Conservation (phyloP, 306 rosid species). For the Fagus crenata region DNA sequence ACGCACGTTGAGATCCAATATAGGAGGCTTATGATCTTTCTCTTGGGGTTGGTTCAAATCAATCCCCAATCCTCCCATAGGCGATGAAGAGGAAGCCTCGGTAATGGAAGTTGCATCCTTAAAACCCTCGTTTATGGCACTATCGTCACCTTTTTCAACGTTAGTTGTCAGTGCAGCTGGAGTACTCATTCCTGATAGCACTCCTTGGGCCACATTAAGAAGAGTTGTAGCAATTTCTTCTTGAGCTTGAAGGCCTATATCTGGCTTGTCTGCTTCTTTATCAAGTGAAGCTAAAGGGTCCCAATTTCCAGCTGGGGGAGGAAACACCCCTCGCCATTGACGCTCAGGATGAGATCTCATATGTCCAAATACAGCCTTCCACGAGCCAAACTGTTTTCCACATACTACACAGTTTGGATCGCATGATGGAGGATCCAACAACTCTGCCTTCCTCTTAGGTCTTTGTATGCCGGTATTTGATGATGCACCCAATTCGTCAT, state of each 20-base stretch:
- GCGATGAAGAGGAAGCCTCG: neutral
- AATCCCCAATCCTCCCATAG: neutral
- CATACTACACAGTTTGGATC: slow-evolving; percentile 17
- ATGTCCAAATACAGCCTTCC: slow-evolving; percentile 43
- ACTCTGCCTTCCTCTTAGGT: slow-evolving; percentile 22
- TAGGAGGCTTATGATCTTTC: neutral
- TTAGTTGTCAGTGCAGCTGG: no score
- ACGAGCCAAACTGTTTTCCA: slow-evolving; percentile 24
- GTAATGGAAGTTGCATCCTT: no score
- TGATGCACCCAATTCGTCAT: neutral
- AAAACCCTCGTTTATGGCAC: neutral
- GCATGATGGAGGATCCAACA: neutral
- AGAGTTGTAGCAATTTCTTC: slow-evolving; percentile 8
- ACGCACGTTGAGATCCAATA: slow-evolving; percentile 35
- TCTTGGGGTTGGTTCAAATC: slow-evolving; percentile 16
- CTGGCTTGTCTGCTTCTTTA: neutral
- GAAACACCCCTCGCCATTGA: slow-evolving; percentile 28
- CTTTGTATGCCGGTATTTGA: neutral
- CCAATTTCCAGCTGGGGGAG: slow-evolving; percentile 20
- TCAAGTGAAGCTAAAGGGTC: neutral
- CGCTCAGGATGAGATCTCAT: slow-evolving; percentile 36
- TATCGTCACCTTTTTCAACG: neutral
- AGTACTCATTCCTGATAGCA: neutral
- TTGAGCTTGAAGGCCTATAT: neutral
- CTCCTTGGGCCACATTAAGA: neutral